Evolutionary conservation across 768 basidiomycete species (phyloP).

Genomic region (Astraeus odoratus): DNA sequence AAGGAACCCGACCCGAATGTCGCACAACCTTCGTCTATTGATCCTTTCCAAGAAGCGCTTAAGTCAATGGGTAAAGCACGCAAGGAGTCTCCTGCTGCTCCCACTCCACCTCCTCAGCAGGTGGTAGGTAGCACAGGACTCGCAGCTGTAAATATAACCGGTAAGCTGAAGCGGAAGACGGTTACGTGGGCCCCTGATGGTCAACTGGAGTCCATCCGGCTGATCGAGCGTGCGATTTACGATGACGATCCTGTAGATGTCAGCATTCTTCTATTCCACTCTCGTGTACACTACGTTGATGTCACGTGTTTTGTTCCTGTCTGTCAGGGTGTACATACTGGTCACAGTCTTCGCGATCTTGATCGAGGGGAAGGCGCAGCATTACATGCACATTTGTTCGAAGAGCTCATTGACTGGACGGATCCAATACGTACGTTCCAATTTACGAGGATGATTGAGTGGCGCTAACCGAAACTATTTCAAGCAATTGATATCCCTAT

Average conservation of each 20-base stretch:
- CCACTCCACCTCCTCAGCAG: constrained; percentile 52
- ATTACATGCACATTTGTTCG: constrained; percentile 74
- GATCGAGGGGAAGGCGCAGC: constrained; percentile 86
- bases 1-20: constrained; percentile 51
- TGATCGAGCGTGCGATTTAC: constrained; percentile 83
- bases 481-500: constrained; percentile 59
- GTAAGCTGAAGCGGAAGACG: constrained; percentile 63
- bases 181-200: constrained; percentile 76
- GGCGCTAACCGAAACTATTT: constrained; percentile 13
- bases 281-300: constrained; percentile 47
- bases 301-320: constrained; percentile 28
- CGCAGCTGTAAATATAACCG: constrained; percentile 31
- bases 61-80: constrained; percentile 63
- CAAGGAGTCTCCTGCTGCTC: constrained; percentile 53
- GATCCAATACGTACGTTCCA: constrained; percentile 68
- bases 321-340: constrained; percentile 63
- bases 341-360: constrained; percentile 75
- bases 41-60: constrained; percentile 80
- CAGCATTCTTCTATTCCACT: constrained; percentile 46
- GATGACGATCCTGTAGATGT: constrained; percentile 86
- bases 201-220: constrained; percentile 64
- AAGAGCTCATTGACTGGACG: constrained; percentile 81
- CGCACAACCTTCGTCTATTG: constrained; percentile 68
- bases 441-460: constrained; percentile 12
- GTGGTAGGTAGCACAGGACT: constrained; percentile 25